phyloP scores from a whole-genome alignment of 2,329 filamentous ascomycete species.

The Diplodia intermedia region DNA sequence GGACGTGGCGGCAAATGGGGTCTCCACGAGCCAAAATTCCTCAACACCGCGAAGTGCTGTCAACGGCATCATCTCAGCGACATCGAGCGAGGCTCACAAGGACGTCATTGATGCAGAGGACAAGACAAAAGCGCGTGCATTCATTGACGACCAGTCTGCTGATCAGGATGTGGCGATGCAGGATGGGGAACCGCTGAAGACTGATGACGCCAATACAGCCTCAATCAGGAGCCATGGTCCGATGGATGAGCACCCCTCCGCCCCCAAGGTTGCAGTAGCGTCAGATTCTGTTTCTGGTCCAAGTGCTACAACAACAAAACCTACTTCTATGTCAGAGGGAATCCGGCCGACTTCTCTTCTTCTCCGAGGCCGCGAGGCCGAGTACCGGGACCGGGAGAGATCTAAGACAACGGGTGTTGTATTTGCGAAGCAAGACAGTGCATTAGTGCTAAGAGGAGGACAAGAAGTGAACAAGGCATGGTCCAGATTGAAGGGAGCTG shows the following conservation, averaged over 20 bases:
- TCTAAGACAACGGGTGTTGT: conserved; percentile 76
- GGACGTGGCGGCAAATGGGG: background rate
- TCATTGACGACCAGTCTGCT: background rate
- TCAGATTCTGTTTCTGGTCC: conserved; percentile 20
- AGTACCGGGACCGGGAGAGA: conserved; percentile 55
- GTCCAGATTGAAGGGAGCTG: conserved; percentile 54
- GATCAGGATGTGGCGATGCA: conserved; percentile 16
- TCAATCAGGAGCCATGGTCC: conserved; percentile 41
- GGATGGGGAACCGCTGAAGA: conserved; percentile 59
- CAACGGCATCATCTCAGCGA: background rate
- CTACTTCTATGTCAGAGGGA: conserved; percentile 4
- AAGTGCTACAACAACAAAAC: conserved; percentile 29
- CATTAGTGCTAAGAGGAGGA: conserved; percentile 32
- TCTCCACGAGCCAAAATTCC: background rate
- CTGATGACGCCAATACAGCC: conserved; percentile 51
- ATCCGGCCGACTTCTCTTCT: conserved; percentile 14
- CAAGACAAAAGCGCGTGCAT: background rate
- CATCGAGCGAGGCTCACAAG: background rate
- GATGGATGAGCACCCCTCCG: conserved; percentile 36
- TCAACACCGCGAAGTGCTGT: background rate
- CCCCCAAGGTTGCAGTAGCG: conserved; percentile 35
- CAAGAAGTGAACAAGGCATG: conserved; percentile 43
- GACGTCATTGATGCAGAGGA: background rate
- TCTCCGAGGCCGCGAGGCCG: conserved; percentile 7
- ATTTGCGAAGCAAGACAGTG: conserved; percentile 70